Base-by-base conservation (phyloP, 2,329 filamentous ascomycete species). In the Leptographium lundbergii region DNA sequence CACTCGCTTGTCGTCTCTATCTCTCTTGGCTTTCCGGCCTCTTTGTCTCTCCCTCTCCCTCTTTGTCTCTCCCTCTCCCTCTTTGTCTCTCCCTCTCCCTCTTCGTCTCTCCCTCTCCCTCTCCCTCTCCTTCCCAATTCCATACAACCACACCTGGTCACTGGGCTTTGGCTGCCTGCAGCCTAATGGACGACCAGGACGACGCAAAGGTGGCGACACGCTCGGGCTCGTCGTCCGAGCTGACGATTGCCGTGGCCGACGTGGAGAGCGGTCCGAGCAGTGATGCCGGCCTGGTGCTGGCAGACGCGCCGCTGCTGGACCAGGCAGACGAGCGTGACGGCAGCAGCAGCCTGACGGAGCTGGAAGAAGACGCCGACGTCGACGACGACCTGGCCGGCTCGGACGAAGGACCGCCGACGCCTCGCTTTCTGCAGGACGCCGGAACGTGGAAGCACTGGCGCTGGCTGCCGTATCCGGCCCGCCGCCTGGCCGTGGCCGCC, bases 381-480 rank as follows among this genome's bases (percentile, higher is more conserved):
- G 4, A 68, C 69, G 57, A 70, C 74, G 36, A 75, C 79, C 6
- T 80, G 78, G 19, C 81, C 81, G 59, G 1, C 19, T 6, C 25
- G 19, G 54, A 47, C 36, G 57, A 45, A 19, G 11, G 69, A 56
- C 70, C 74, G 42, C 76, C 79, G 9, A 80, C 78, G n/a, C 82
- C 81, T 59, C 79, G 81, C 60, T 84, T 85, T 67, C 70, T 84
- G 61, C 80, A 83, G 66, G 80, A 84, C 58, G 75, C 81, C 62
- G 70, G 70, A 32, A 63, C 71, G 3, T 76, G 73, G 71, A 80
- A 78, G 69, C 70, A 71, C 36, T 80, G 77, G 72, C 78, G 72
- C 72, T 85, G 81, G 81, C 72, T 86, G 54, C 83, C 83, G 1
- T 80, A 78, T 64, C 76, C 79, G 14, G 69, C 79, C 45, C 77